These are phyloP conservation scores for Trypanosoma conorhini DNA, from an alignment of 208 protist species.

Conservation along the genomic window DNA sequence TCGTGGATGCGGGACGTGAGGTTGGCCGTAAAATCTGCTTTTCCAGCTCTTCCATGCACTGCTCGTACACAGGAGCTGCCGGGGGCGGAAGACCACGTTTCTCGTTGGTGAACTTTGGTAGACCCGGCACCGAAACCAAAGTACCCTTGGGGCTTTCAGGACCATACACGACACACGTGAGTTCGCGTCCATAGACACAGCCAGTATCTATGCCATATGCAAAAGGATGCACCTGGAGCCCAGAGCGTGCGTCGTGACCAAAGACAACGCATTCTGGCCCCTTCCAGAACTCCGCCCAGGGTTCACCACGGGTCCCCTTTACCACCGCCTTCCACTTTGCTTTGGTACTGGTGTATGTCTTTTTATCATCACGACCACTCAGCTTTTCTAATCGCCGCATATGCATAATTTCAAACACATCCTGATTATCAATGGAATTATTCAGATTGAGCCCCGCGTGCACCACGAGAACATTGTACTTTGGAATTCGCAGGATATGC, in stretches of 20 bases:
- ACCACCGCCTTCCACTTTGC: slow-evolving; percentile 47
- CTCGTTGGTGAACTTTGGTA: slow-evolving; percentile 70
- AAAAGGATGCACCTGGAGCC: slow-evolving; percentile 73
- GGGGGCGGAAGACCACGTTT: slow-evolving; percentile 70
- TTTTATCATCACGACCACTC: slow-evolving; percentile 23
- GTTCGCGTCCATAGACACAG: slow-evolving; percentile 83
- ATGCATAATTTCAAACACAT: slow-evolving; percentile 84
- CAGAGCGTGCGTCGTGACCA: slow-evolving; percentile 84
- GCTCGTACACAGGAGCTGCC: slow-evolving; percentile 68
- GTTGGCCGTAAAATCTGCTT: slow-evolving; percentile 66
- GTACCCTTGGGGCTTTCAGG: slow-evolving; percentile 40
- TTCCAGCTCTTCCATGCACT: slow-evolving; percentile 50
- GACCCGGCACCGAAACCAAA: slow-evolving; percentile 68
- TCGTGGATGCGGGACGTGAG: slow-evolving; percentile 38
- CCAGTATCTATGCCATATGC: slow-evolving; percentile 90
- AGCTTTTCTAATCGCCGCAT: slow-evolving; percentile 66
- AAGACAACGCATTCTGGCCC: slow-evolving; percentile 88
- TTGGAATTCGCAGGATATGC: slow-evolving; percentile 82
- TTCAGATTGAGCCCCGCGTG: slow-evolving; percentile 84
- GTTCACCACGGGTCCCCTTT: slow-evolving; percentile 59
- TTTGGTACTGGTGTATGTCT: slow-evolving; percentile 15
- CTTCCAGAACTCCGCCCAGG: slow-evolving; percentile 74
- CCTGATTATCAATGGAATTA: slow-evolving; percentile 59
- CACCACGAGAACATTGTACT: slow-evolving; percentile 80
- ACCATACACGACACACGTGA: slow-evolving; percentile 80